Base-by-base conservation (phyloP, 306 rosid genomes). In the Sechiopsis laciniata region DNA sequence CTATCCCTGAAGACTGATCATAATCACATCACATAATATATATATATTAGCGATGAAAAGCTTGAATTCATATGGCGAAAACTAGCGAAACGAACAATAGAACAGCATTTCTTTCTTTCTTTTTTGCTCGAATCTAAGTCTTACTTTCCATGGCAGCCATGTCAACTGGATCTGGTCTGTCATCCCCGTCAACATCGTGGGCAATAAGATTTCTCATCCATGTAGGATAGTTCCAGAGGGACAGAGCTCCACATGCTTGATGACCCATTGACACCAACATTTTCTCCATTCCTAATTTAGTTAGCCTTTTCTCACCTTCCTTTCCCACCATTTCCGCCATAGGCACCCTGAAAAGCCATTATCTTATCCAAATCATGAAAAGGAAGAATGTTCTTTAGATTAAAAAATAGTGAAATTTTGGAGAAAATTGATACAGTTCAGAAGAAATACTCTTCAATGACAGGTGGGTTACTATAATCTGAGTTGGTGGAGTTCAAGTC, bases 101-200 rank as follows among this genome's bases (percentile, higher is more conserved):
- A 13, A 12, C 9, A 73, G 21, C 3, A 1, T 5, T 45, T 66
- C 40, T 40, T 40, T 40, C 9, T 40, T 40, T 7, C 11, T 64
- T 40, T 62, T 24, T 26, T 66, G 24, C 55, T 66, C 20, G 17
- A 66, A 19, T 11, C 55, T 19, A 66, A 11, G 21, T 11, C 51
- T 11, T 86, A 88, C 96, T 87, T 82, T 90, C 91, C 79, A 88
- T 70, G 75, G 87, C 73, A 66, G 94, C 90, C 85, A 89, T 82
- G 74, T 89, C 96, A 61, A 89, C 83, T 0, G 85, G 90, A 32
- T 88, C 91, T 12, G 85, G 81, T 82, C 95, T 87, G 20, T 90
- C 94, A 54, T 86, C 87, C 75, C 96, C 96, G 48, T 85, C 32
- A 48, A 81, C 70, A 74, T 91, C 89, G 29, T 88, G 95, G 50